Evolutionary conservation across 2,329 filamentous ascomycete species (phyloP), one percentile per base, ranked within the genome.

Genomic region (Penicillium carneum): DNA sequence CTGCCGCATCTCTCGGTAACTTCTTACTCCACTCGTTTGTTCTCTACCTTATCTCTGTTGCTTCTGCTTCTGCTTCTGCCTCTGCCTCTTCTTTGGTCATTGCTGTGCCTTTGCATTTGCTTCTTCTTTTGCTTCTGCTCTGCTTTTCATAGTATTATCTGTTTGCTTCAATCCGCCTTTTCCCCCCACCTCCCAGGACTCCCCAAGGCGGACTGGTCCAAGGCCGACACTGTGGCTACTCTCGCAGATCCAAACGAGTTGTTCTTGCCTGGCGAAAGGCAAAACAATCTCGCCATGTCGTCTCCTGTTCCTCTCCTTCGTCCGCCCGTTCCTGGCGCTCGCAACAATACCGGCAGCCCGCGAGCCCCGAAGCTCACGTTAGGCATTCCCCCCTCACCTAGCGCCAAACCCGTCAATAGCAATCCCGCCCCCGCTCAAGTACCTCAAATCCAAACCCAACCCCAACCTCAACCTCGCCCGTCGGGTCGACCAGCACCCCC

Each of bases 361-460:
- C 85, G 90, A 65, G 84, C 90, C 55, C 92, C 92, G 31, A 88
- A 90, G 71, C 85, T 98, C 61, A 94, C 93, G 46, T 86, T 98
- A 59, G 91, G 93, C 47, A 98, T 98, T 61, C 94, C 94, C 39
- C 88, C 91, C 0, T 96, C 92, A 38, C 91, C 92, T 50, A 94
- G 88, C 79, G 89, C 84, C 64, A 92, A 93, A 77, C 88, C 93
- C 1, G 87, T 95, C 53, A 69, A 71, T 68, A 84, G 82, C 68
- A 77, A 83, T 71, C 79, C 72, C 14, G 78, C 82, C 61, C 73
- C 72, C 49, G 65, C 78, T 18, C 73, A 76, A 36, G 73, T 71
- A 52, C 73, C 69, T 33, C 70, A 70, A n/a, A 65, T 61, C 70
- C 23, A 62, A 79, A 55, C 57, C 26, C 83, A 87, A 49, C 88